Evolutionary conservation across 2,329 filamentous ascomycete genomes (phyloP).

Genomic region (Teratosphaeria viscida): DNA sequence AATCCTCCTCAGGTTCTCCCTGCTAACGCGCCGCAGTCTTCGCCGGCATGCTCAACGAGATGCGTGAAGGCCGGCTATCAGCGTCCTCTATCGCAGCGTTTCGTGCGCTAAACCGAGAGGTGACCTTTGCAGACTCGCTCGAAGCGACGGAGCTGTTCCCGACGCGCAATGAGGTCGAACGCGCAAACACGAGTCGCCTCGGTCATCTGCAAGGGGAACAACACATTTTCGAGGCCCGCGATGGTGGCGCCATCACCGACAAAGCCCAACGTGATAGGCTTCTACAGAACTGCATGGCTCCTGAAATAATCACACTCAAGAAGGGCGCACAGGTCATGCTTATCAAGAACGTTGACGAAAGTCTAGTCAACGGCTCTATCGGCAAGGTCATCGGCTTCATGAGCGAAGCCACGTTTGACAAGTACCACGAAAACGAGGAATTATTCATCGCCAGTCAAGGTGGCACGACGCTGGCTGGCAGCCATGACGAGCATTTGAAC

Average conservation of each 20-base stretch:
- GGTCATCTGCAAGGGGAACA: slow-evolving; percentile 56
- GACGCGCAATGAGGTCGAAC: slow-evolving; percentile 79
- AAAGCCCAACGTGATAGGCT: slow-evolving; percentile 61
- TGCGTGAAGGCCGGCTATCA: slow-evolving; percentile 77
- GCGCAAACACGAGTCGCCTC: slow-evolving; percentile 69
- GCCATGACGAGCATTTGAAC: not conserved
- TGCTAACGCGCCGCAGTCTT: slow-evolving; percentile 47
- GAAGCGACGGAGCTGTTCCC: slow-evolving; percentile 90
- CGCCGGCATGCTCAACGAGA: slow-evolving; percentile 92
- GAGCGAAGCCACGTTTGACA: slow-evolving; percentile 44
- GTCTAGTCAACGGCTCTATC: slow-evolving; percentile 85
- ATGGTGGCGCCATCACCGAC: slow-evolving; percentile 61
- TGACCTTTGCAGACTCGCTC: slow-evolving; percentile 62
- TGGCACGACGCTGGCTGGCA: slow-evolving; percentile 6
- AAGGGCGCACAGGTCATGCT: slow-evolving; percentile 95
- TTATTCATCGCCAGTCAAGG: slow-evolving; percentile 10
- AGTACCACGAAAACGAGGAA: slow-evolving; percentile 20
- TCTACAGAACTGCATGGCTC: slow-evolving; percentile 86
- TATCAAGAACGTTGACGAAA: slow-evolving; percentile 98
- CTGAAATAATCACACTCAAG: slow-evolving; percentile 68
- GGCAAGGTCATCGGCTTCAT: slow-evolving; percentile 79
- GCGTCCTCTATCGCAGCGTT: slow-evolving; percentile 69
- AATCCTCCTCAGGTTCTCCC: not conserved
- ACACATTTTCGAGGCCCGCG: slow-evolving; percentile 60
- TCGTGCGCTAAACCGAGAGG: slow-evolving; percentile 57